These are phyloP conservation scores for Plenodomus tracheiphilus DNA, from an alignment of 2,329 filamentous ascomycete genomes.

Conservation along the genomic window DNA sequence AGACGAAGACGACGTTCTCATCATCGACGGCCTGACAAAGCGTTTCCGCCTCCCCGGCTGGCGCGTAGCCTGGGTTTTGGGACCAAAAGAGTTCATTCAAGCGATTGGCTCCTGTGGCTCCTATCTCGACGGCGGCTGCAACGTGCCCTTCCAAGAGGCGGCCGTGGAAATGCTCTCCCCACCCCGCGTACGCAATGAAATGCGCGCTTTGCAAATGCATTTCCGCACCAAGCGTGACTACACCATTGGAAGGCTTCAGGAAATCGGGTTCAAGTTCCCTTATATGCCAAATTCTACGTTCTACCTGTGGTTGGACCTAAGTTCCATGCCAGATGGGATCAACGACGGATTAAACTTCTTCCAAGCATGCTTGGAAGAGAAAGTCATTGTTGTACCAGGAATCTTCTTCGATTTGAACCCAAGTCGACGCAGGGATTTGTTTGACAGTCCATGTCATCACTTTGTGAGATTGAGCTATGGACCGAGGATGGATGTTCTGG, in stretches of 20 bases:
- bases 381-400: conserved; percentile 93
- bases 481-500: conserved; percentile 46
- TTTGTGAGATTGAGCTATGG: conserved; percentile 48
- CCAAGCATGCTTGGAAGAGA: conserved; percentile 87
- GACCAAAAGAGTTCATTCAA: conserved; percentile 94
- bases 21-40: conserved; percentile 96
- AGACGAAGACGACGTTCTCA: conserved; percentile 76
- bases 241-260: conserved; percentile 74
- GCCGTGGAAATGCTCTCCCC: conserved; percentile 94
- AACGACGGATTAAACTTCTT: conserved; percentile 96
- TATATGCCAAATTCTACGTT: conserved; percentile 90
- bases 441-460: conserved; percentile 87
- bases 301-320: conserved; percentile 79
- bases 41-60: conserved; percentile 94
- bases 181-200: conserved; percentile 75
- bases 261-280: conserved; percentile 82
- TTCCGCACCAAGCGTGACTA: conserved; percentile 95
- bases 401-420: conserved; percentile 99
- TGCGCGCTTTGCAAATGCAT: conserved; percentile 85
- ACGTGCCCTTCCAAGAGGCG: conserved; percentile 93
- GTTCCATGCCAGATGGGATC: conserved; percentile 73
- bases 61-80: conserved; percentile 95
- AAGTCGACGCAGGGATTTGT: conserved; percentile 82
- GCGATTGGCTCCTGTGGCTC: conserved; percentile 90
- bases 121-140: conserved; percentile 92